Conservation (phyloP, 176 grass and related monocot species). For the Oryza longistaminata region DNA sequence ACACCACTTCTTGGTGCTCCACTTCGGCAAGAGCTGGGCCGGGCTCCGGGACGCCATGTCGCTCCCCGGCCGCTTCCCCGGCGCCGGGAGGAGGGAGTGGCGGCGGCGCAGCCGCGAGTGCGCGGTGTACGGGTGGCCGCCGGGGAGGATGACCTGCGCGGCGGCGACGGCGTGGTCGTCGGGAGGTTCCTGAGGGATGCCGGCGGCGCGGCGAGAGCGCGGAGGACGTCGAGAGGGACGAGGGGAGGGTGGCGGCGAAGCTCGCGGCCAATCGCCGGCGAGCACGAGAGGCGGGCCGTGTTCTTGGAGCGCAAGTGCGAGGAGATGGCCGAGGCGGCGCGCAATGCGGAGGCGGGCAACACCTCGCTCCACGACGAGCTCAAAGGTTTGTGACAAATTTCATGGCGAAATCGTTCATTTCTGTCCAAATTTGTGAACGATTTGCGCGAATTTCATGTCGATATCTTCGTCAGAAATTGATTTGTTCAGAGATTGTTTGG, state of each 20-base stretch:
- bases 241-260: background rate
- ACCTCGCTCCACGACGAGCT: background rate
- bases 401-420: background rate
- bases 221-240: conserved; percentile 26
- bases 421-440: background rate
- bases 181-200: conserved; percentile 18
- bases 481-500: background rate
- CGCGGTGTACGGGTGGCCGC: conserved; percentile 35
- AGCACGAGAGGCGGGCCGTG: conserved; percentile 19
- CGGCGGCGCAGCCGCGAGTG: background rate
- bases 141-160: conserved; percentile 12
- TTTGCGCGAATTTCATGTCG: background rate
- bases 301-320: conserved; percentile 18
- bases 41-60: conserved; percentile 23
- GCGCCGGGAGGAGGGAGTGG: conserved; percentile 35
- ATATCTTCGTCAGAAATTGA: background rate
- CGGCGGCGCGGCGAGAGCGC: conserved; percentile 10
- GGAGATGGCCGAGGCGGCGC: background rate
- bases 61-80: background rate
- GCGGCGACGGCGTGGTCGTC: background rate
- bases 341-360: background rate
- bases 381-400: background rate
- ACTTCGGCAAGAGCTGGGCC: conserved; percentile 36
- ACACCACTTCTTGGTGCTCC: conserved; percentile 36
- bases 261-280: background rate